These are phyloP conservation scores for Umbelopsis isabellina DNA, from an alignment of 192 early-diverging fungal species.

Conservation along the genomic window DNA sequence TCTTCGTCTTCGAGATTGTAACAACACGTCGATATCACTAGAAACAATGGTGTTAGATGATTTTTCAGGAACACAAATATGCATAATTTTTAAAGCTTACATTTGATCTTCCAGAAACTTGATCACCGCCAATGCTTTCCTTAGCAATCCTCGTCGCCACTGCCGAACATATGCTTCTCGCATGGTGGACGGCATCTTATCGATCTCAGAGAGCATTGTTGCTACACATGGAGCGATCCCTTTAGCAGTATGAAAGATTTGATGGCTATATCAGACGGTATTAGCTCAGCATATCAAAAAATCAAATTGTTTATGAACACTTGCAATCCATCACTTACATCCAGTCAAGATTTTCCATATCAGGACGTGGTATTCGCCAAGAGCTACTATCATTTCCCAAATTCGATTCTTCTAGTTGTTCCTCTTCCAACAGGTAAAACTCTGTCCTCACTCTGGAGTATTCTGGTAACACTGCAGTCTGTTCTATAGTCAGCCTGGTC, in stretches of 20 bases:
- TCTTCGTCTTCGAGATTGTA: constrained; percentile 1
- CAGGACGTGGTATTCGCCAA: constrained; percentile 6
- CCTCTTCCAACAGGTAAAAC: constrained; percentile 14
- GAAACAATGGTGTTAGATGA: neutral
- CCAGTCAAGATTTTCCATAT: neutral
- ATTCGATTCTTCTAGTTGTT: neutral
- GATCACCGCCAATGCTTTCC: constrained; percentile 46
- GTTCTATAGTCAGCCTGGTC: constrained; percentile 44
- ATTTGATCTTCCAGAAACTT: constrained; percentile 43
- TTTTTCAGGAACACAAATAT: too few species aligned
- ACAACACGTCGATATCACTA: constrained; percentile 1
- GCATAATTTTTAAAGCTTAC: constrained; percentile 16
- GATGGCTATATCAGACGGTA: constrained; percentile 35
- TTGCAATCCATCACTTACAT: neutral
- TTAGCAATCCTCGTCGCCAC: constrained; percentile 50
- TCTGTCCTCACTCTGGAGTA: constrained; percentile 31
- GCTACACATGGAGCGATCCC: constrained; percentile 48
- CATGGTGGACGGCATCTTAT: constrained; percentile 45
- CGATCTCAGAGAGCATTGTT: constrained; percentile 44
- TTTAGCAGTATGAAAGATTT: constrained; percentile 39
- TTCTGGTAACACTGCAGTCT: constrained; percentile 46
- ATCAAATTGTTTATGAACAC: neutral
- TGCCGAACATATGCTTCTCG: constrained; percentile 54
- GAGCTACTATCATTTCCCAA: neutral
- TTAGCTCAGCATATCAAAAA: neutral